Evolutionary conservation across 805 yeast species (phyloP), one percentile per base, ranked within the genome.

Genomic region (Lachancea dasiensis): DNA sequence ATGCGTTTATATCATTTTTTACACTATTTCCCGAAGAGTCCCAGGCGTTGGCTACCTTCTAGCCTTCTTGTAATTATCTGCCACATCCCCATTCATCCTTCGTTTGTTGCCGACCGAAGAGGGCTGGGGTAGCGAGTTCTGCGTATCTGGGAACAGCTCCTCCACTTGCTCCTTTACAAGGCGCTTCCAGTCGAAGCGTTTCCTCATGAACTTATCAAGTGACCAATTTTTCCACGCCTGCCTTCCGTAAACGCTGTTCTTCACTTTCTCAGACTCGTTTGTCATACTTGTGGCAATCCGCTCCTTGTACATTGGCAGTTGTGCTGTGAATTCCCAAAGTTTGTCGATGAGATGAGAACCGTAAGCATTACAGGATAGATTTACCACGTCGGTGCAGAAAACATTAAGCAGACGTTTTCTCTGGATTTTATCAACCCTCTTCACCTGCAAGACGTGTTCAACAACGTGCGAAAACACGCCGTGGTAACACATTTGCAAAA

Each of bases 191-290:
- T 87, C 96, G 52, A 68, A 75, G 58, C 79, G 74, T 61, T 79
- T 79, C 55, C 94, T 71, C 8, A 66, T 56, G 52, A 77, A 90
- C 50, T 79, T 63, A 57, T 92, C 97, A 80, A 90, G 72, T 21
- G 73, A 65, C 97, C 97, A 92, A 59, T 90, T 90, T 58, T 81
- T 85, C 97, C 97, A 92, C 1, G 92, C 97, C 50, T 78, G 72
- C 55, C 81, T 76, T 24, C 98, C 98, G 54, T 90, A 92, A 9
- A 68, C 73, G 54, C 95, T 84, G 44, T 80, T 86, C 64, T 92
- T 87, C 30, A 92, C 82, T 44, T 71, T 69, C 26, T 75, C 81
- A 27, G 79, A 72, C 29, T 79, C 72, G 13, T 66, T 70, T 19
- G 66, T 52, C 43, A 90, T 64, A 42, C 79, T 80, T 17, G 72